Conservation (phyloP, 2,329 filamentous ascomycete genomes). For the Grosmannia serpens region DNA sequence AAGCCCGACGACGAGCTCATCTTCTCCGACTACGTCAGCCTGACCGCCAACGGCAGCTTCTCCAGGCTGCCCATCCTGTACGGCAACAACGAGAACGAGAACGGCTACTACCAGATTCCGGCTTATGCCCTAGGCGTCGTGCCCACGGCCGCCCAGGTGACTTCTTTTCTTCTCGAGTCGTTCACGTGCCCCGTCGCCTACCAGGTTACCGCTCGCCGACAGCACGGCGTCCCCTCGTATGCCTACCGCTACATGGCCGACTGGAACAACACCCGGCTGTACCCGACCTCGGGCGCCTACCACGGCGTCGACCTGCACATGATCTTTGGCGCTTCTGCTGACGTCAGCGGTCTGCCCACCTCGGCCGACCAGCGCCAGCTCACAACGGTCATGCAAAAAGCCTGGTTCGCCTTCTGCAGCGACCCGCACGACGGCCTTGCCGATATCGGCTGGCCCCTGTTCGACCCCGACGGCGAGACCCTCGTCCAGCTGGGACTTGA, state of each 20-base stretch:
- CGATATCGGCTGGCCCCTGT: slow-evolving; percentile 26
- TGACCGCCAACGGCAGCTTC: slow-evolving; percentile 24
- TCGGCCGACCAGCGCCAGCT: slow-evolving; percentile 19
- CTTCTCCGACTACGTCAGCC: slow-evolving; percentile 27
- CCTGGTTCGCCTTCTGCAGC: slow-evolving; percentile 28
- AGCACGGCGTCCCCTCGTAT: slow-evolving; percentile 27
- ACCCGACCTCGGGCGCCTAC: slow-evolving; percentile 33
- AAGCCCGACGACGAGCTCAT: slow-evolving; percentile 27
- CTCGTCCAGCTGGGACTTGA: slow-evolving; percentile 17
- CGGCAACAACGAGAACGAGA: slow-evolving; percentile 33
- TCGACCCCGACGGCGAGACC: slow-evolving; percentile 14
- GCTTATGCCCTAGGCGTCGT: slow-evolving; percentile 26
- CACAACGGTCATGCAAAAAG: slow-evolving; percentile 25
- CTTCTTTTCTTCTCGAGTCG: slow-evolving; percentile 28
- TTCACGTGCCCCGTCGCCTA: slow-evolving; percentile 33
- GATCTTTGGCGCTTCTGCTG: slow-evolving; percentile 29
- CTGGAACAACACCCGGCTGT: slow-evolving; percentile 35
- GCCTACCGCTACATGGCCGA: slow-evolving; percentile 36
- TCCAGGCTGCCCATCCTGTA: slow-evolving; percentile 28
- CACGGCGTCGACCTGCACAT: slow-evolving; percentile 37
- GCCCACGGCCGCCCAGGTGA: slow-evolving; percentile 25
- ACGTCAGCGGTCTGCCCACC: slow-evolving; percentile 26
- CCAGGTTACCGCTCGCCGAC: slow-evolving; percentile 23
- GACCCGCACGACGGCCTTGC: slow-evolving; percentile 24
- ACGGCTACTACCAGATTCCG: slow-evolving; percentile 33